Evolutionary conservation across 2,329 filamentous ascomycete genomes (phyloP).

Genomic region (Colletotrichum limetticola): DNA sequence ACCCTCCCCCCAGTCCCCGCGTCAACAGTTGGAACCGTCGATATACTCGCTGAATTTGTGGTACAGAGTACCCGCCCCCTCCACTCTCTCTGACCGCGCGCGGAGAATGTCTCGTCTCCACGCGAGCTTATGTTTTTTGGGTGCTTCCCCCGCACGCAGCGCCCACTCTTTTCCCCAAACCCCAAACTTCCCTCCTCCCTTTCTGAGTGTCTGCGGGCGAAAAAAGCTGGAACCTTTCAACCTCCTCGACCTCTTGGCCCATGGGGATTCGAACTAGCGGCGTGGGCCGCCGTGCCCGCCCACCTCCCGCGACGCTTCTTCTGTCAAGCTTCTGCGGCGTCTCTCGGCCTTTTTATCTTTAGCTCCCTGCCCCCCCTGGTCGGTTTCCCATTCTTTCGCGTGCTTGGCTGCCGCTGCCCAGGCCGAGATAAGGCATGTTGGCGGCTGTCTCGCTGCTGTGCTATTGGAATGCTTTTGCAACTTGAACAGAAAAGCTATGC

Average conservation of each 20-base stretch:
- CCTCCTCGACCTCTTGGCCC: neutral
- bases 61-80: too few relatives aligned
- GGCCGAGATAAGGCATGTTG: neutral
- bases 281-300: neutral
- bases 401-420: neutral
- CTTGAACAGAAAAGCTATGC: neutral
- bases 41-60: conserved; percentile 31
- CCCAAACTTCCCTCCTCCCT: neutral
- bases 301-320: neutral
- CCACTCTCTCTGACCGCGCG: neutral
- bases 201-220: neutral
- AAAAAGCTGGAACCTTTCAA: neutral
- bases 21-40: neutral
- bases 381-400: neutral
- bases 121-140: neutral
- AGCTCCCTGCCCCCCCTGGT: neutral
- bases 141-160: neutral
- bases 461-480: neutral
- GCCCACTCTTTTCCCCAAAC: neutral
- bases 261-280: neutral
- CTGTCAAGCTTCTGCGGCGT: neutral
- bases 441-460: neutral
- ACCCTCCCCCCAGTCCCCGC: neutral
- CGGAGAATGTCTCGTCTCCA: neutral
- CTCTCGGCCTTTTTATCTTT: neutral